These are phyloP conservation scores for Metarhizium humberi DNA, from an alignment of 2,329 filamentous ascomycete species.

Conservation along the genomic window DNA sequence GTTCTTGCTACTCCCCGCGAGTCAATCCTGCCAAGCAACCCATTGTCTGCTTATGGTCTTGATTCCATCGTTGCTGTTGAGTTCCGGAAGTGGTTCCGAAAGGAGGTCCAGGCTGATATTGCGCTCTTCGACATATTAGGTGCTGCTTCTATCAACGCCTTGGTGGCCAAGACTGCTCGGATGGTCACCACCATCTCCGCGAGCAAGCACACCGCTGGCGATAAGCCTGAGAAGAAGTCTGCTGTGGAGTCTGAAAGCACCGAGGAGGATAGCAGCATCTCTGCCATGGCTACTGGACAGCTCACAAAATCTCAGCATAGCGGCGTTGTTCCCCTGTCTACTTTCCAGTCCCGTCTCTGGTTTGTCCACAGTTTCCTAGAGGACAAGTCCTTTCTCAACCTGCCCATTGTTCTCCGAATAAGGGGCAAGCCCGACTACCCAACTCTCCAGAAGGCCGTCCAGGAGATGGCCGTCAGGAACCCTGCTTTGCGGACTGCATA, in stretches of 20 bases:
- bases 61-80: constrained; percentile 15
- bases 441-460: constrained; percentile 10
- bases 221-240: constrained; percentile 10
- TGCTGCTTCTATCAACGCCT: constrained; percentile 8
- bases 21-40: constrained; percentile 8
- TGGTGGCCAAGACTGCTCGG: constrained; percentile 13
- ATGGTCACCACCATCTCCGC: constrained; percentile 10
- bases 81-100: constrained; percentile 13
- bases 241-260: constrained; percentile 4
- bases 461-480: constrained; percentile 14
- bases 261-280: constrained; percentile 6
- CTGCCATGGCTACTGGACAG: constrained; percentile 14
- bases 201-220: constrained; percentile 8
- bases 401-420: constrained; percentile 14
- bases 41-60: constrained; percentile 13
- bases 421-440: constrained; percentile 13
- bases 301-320: constrained; percentile 8
- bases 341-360: constrained; percentile 17
- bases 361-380: constrained; percentile 16
- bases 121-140: constrained; percentile 14
- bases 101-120: constrained; percentile 11
- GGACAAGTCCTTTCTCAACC: constrained; percentile 15
- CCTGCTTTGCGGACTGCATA: constrained; percentile 13
- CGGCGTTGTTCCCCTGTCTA: constrained; percentile 12
- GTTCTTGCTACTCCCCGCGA: constrained; percentile 8